Evolutionary conservation across 208 protist species (phyloP), one percentile per base, ranked within the genome.

Genomic region (Leishmania major): DNA sequence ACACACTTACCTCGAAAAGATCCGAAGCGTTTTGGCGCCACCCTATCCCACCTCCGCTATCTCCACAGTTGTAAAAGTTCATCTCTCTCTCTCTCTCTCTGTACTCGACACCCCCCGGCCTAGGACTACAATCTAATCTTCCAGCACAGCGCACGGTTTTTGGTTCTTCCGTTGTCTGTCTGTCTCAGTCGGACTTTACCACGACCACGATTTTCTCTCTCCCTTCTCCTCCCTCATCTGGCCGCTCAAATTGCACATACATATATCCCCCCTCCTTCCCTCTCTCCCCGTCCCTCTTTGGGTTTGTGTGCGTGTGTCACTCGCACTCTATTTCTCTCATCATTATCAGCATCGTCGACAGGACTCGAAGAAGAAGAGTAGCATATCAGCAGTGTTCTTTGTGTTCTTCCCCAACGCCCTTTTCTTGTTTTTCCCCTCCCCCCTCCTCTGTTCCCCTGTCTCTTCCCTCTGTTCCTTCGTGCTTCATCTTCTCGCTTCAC

Each of bases 101-200:
- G 59, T 69, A 13, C 1, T 74, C 43, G 40, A 53, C 69, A 40
- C 31, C 62, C 62, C n/a, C n/a, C 62, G 31, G 15, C 40, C 15
- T 69, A 69, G 62, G 62, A 69, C 62, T 62, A 31, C 62, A 69
- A 69, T 69, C 15, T 40, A 69, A 69, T 69, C 62, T 28, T 67
- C 15, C 62, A 37, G 31, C 3, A 69, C 62, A 35, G 62, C 62
- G 31, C 31, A 69, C 31, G 28, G 1, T 19, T 69, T 22, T 69
- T 17, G 3, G 10, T 3, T 37, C 31, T 40, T 69, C 31, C 28
- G 31, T 69, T 35, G 31, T 69, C 62, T 37, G 11, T 31, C 60
- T 69, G 62, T 40, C 31, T 69, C 62, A 69, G 15, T 40, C 15
- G 31, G 31, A 69, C 31, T 40, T 35, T 40, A 69, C 62, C 31